These are phyloP conservation scores for Penicillium sp. DNA, from an alignment of 2,329 filamentous ascomycete genomes.

Conservation along the genomic window DNA sequence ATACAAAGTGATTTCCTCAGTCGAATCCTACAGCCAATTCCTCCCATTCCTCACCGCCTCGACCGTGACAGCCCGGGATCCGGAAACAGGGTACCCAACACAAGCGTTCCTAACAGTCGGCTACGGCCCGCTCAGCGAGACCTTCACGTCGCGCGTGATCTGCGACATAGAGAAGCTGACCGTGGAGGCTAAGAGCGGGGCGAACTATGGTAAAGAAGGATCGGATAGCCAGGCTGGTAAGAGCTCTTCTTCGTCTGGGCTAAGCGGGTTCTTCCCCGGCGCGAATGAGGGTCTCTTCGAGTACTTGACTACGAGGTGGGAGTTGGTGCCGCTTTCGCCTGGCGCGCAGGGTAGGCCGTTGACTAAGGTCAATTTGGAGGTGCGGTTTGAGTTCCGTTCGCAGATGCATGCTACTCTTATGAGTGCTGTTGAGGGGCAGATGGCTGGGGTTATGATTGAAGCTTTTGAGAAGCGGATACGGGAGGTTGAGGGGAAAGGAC, in stretches of 20 bases:
- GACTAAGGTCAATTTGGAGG: constrained; percentile 73
- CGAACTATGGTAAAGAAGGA: constrained; percentile 46
- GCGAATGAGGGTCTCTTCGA: constrained; percentile 52
- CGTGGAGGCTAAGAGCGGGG: constrained; percentile 67
- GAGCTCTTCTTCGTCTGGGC: constrained; percentile 54
- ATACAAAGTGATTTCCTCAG: constrained; percentile 84
- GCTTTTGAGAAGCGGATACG: constrained; percentile 84
- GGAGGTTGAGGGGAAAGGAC: constrained; percentile 49
- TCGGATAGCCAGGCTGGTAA: constrained; percentile 49
- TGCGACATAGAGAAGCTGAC: constrained; percentile 67
- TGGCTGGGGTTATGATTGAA: constrained; percentile 85
- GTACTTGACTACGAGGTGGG: constrained; percentile 47
- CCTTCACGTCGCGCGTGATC: constrained; percentile 75
- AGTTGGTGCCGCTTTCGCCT: constrained; percentile 39
- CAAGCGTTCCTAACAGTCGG: constrained; percentile 79
- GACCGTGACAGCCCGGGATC: constrained; percentile 73
- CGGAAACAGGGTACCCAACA: constrained; percentile 56
- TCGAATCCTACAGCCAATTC: constrained; percentile 79
- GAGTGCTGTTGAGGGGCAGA: constrained; percentile 75
- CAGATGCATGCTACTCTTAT: constrained; percentile 84
- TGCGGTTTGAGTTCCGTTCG: constrained; percentile 83
- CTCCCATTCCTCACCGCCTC: constrained; percentile 86
- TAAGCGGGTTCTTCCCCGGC: constrained; percentile 33
- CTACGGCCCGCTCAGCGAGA: constrained; percentile 79
- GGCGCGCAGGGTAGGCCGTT: constrained; percentile 39